A percentile compares a stretch with the other conserved stretches of the same genome.
Conservation (phyloP, 1,139 yeast species). For the Diutina neorugosa region DNA sequence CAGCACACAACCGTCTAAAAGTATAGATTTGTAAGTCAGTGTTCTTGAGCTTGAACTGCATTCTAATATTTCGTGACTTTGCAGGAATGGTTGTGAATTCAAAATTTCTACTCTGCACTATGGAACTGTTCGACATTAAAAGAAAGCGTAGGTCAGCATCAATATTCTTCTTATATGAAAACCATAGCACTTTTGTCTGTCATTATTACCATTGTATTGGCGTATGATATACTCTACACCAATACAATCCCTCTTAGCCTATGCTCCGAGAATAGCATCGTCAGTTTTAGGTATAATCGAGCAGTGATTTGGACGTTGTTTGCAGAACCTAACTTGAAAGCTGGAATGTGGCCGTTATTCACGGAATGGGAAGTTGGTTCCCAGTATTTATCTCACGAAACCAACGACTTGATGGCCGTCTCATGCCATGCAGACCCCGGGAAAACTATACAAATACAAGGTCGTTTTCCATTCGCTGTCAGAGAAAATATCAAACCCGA, state of each 20-base stretch:
- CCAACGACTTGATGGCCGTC: not conserved
- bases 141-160: too few species aligned
- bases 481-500: not conserved
- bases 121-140: too few species aligned
- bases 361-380: not conserved
- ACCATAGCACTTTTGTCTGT: not conserved
- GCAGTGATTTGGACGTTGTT: not conserved
- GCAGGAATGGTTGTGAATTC: too few species aligned
- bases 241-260: not conserved
- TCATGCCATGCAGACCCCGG: not conserved
- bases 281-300: not conserved
- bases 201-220: not conserved
- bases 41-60: too few species aligned
- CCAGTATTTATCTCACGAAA: not conserved
- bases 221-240: not conserved
- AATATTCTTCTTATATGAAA: too few species aligned
- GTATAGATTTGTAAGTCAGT: too few species aligned
- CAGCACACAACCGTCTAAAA: too few species aligned
- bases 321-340: not conserved
- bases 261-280: not conserved
- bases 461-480: not conserved
- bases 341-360: not conserved
- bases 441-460: not conserved
- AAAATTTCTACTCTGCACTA: too few species aligned
- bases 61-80: too few species aligned